A percentile compares a stretch with the other conserved stretches of the same genome.
phyloP scores from a whole-genome alignment of 2,329 filamentous ascomycete genomes.

The Aspergillus jensenii region DNA sequence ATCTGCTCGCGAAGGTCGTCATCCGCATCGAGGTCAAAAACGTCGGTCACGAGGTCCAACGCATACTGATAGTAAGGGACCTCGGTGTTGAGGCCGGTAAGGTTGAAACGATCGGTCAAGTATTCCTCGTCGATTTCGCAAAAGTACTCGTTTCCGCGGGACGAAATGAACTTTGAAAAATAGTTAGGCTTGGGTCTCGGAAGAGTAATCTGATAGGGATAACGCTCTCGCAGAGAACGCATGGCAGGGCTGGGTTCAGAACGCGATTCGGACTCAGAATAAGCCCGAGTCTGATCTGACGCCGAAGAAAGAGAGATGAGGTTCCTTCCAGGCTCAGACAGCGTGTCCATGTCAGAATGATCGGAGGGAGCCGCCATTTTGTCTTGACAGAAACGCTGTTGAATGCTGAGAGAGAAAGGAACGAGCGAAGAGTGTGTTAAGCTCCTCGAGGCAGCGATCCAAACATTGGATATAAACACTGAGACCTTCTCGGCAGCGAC shows the following conservation, averaged over 20 bases:
- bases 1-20: conserved; percentile 98
- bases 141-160: conserved; percentile 97
- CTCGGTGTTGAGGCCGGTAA: conserved; percentile 94
- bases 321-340: conserved; percentile 1
- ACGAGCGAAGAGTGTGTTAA: neutral
- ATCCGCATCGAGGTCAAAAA: conserved; percentile 97
- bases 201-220: conserved; percentile 1
- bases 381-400: neutral
- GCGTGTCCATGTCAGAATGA: neutral
- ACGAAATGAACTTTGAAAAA: conserved; percentile 81
- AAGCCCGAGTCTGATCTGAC: neutral
- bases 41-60: conserved; percentile 92
- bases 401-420: neutral
- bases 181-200: conserved; percentile 13
- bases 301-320: neutral
- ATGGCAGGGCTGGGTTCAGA: neutral
- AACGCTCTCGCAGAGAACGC: neutral
- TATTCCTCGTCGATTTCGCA: conserved; percentile 99
- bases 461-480: neutral
- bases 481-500: neutral
- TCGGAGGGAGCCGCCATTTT: neutral
- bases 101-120: conserved; percentile 94
- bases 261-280: neutral
- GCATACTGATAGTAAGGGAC: conserved; percentile 99
- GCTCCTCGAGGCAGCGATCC: neutral